Evolutionary conservation across 768 basidiomycete species (phyloP), one percentile per base, ranked within the genome.

Genomic region (Termitomyces eurrhizus): DNA sequence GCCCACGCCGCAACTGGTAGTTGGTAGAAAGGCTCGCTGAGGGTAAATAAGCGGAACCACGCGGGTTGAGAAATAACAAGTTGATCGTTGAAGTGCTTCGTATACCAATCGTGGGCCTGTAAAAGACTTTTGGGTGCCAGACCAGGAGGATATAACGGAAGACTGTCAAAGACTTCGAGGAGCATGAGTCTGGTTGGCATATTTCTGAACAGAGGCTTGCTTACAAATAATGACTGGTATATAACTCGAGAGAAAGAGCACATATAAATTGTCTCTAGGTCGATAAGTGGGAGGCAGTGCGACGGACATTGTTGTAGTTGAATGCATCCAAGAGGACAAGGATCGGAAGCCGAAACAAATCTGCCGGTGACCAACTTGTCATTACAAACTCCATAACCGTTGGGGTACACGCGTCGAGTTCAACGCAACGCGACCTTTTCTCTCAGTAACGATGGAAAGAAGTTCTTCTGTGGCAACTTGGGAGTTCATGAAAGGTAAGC

Each of bases 1-100:
- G 57, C 60, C 68, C 68, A 69, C 33, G 37, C 56, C 11, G 66
- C 64, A 24, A 67, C 56, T 39, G 68, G 68, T 16, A 69, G 63
- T 37, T 69, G 64, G 21, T 67, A 69, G 49, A 69, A 24, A 29
- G 60, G 46, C 37, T 69, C 68, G 52, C 56, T 56, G 33, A 67
- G 63, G 50, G 63, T 61, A 45, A 69, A 69, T 8, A 66, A 55
- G 50, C 62, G 68, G 42, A 69, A 69, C 68, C 68, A 69, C 24
- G 63, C 52, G 39, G 68, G 66, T 45, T 65, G 63, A 16, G 59
- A 46, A 29, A 67, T 64, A 26, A 67, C 62, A 13, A 69, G 68
- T 39, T 69, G 68, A 42, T 69, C 68, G 32, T 69, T 69, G 29
- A 65, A 69, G 18, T 63, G 51, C 2, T 26, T 32, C 53, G 62